Conservation (phyloP, 2,329 filamentous ascomycete genomes). For the Lecanoromycetidae sp. region DNA sequence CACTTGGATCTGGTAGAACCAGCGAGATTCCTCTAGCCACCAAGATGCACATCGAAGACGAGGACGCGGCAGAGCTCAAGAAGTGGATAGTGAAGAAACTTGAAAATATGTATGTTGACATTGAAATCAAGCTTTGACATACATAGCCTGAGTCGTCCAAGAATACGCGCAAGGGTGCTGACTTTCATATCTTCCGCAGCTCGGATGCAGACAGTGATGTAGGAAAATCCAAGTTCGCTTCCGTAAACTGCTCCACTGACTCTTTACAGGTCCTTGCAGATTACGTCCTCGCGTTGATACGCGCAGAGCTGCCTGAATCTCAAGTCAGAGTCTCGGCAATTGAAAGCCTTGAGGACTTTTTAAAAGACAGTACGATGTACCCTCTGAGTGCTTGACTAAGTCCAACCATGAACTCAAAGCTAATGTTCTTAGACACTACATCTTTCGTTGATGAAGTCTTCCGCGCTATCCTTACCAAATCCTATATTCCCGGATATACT, state of each 20-base stretch:
- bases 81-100: constrained; percentile 47
- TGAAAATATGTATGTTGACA: constrained; percentile 43
- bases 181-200: constrained; percentile 25
- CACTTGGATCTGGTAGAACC: too few species aligned
- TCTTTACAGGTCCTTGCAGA: constrained; percentile 48
- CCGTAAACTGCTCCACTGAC: too few species aligned
- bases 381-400: background rate
- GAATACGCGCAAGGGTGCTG: too few species aligned
- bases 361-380: constrained; percentile 9
- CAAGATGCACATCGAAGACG: constrained; percentile 43
- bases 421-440: constrained; percentile 32
- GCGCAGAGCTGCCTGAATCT: constrained; percentile 43
- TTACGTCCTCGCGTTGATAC: constrained; percentile 48
- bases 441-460: constrained; percentile 47
- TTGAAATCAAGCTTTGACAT: too few species aligned
- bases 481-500: constrained; percentile 23
- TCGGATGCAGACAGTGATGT: constrained; percentile 43
- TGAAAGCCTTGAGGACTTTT: constrained; percentile 46
- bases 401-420: background rate
- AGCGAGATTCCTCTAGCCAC: background rate
- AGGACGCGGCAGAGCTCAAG: constrained; percentile 42
- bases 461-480: constrained; percentile 36
- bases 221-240: too few species aligned
- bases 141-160: too few species aligned
- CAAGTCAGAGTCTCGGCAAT: constrained; percentile 41